A percentile compares a stretch with the other conserved stretches of the same genome.
phyloP scores from a whole-genome alignment of 2,329 filamentous ascomycete genomes.

The Colletotrichum truncatum region DNA sequence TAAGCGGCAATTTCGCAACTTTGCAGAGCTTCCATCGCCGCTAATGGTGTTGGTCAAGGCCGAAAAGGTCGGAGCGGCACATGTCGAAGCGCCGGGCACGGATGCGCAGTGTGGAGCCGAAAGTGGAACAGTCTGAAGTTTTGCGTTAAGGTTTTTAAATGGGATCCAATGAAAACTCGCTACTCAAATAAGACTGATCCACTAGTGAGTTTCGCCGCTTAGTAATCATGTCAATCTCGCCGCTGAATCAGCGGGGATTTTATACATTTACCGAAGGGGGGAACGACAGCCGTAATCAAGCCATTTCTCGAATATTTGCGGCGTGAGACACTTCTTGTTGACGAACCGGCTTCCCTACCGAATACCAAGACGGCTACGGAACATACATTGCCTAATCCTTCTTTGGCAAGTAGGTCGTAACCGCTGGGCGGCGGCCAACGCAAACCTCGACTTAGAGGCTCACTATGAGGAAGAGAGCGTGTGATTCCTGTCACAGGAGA shows the following conservation, averaged over 20 bases:
- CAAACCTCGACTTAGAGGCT: not conserved
- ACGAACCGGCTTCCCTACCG: not conserved
- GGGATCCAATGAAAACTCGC: not conserved
- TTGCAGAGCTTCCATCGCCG: not conserved
- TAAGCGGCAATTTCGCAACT: not conserved
- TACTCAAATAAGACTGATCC: not conserved
- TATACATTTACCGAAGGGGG: conserved; percentile 19
- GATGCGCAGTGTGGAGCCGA: not conserved
- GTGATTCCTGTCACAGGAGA: conserved; percentile 58
- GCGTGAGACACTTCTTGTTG: not conserved
- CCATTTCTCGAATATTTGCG: not conserved
- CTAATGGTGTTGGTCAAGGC: not conserved
- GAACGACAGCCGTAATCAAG: not conserved
- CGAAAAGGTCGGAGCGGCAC: conserved; percentile 11
- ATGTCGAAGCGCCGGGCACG: conserved; percentile 5
- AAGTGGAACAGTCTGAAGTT: conserved; percentile 1
- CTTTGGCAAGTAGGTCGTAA: conserved; percentile 1
- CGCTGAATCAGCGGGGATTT: conserved; percentile 25
- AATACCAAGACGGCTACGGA: not conserved
- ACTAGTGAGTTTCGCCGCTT: not conserved
- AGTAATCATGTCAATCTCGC: accelerated
- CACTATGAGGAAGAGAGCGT: conserved; percentile 46
- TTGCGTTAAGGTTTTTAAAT: not conserved
- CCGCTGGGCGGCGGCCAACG: conserved; percentile 8
- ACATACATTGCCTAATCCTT: not conserved